Percentiles rank a stretch among this genome's conserved stretches.
These are phyloP conservation scores for Kickxella alabastrina DNA, from an alignment of 192 early-diverging fungal genomes.

Conservation along the genomic window DNA sequence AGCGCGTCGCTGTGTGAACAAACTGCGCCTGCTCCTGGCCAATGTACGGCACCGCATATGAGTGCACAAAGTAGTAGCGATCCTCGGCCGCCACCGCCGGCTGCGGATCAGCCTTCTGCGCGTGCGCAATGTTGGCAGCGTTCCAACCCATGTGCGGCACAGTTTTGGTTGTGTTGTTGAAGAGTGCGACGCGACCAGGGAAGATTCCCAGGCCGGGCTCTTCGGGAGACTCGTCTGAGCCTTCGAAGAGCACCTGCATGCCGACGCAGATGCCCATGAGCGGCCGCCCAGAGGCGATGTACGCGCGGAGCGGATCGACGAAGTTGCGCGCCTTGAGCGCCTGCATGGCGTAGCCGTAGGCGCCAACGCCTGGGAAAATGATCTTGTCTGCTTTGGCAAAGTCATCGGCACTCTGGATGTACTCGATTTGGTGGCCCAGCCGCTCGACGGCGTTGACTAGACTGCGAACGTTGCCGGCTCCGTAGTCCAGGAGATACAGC, in stretches of 20 bases:
- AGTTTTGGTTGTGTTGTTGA: slow-evolving; percentile 66
- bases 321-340: slow-evolving; percentile 71
- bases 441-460: slow-evolving; percentile 89
- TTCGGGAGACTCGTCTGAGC: slow-evolving; percentile 81
- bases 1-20: slow-evolving; percentile 79
- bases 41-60: slow-evolving; percentile 74
- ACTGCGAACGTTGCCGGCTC: slow-evolving; percentile 98
- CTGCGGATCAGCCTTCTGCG: background rate
- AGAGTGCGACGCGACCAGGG: slow-evolving; percentile 62
- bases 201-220: slow-evolving; percentile 83
- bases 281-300: slow-evolving; percentile 79
- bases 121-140: slow-evolving; percentile 23
- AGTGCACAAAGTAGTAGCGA: slow-evolving; percentile 98
- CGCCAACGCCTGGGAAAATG: slow-evolving; percentile 98
- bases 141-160: slow-evolving; percentile 99
- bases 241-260: slow-evolving; percentile 90
- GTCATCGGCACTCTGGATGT: slow-evolving; percentile 71
- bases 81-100: slow-evolving; percentile 50
- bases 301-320: slow-evolving; percentile 74
- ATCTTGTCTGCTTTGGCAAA: slow-evolving; percentile 92
- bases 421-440: slow-evolving; percentile 82
- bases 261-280: slow-evolving; percentile 99
- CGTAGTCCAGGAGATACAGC: slow-evolving; percentile 92
- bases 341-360: slow-evolving; percentile 89
- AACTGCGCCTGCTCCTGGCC: slow-evolving; percentile 60